Evolutionary conservation across 2,329 filamentous ascomycete species (phyloP), one percentile per base, ranked within the genome.

Genomic region (Thermothelomyces thermophilus): DNA sequence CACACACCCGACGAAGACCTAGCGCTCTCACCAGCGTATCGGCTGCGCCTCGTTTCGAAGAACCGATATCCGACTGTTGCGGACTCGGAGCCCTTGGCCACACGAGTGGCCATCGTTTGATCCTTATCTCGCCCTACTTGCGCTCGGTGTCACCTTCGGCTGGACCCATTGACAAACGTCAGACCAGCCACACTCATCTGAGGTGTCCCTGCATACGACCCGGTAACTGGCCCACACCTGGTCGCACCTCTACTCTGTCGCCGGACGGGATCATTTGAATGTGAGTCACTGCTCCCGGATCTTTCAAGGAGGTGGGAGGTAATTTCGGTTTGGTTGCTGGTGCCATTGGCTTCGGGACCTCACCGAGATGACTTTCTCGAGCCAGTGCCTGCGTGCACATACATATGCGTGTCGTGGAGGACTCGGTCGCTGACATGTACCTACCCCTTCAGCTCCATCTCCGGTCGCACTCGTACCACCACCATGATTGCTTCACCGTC

Each of bases 401-500:
- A 54, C 43, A n/a, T n/a, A n/a, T n/a, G n/a, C n/a, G n/a, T 45
- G 44, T 20, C 44, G 47, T 10, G 10, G 19, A 14, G 50, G 51
- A 51, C 35, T 48, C 34, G 26, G 36, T 55, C 30, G 55, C 62
- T 64, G 59, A 64, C 55, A 55, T 54, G 51, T 34, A 41, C 20
- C 37, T 48, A 43, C 44, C 34, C 31, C 20, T 28, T 17, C 33
- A 56, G 51, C 37, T 48, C 36, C 41, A 41, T 24, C 45, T 37
- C 44, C 41, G 31, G 46, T 40, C 35, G 24, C 45, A 14, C 46
- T 46, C 51, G 30, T 50, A 36, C n/a, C 48, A 46, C 41, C 63
- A 65, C 46, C 56, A 68, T 68, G 65, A 61, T 66, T 48, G 56
- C 57, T 57, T 59, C 57, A 58, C 57, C 58, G 53, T 63, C 62